phyloP scores from a whole-genome alignment of 108 stramenopile genomes.

The Cylindrotheca closterium region DNA sequence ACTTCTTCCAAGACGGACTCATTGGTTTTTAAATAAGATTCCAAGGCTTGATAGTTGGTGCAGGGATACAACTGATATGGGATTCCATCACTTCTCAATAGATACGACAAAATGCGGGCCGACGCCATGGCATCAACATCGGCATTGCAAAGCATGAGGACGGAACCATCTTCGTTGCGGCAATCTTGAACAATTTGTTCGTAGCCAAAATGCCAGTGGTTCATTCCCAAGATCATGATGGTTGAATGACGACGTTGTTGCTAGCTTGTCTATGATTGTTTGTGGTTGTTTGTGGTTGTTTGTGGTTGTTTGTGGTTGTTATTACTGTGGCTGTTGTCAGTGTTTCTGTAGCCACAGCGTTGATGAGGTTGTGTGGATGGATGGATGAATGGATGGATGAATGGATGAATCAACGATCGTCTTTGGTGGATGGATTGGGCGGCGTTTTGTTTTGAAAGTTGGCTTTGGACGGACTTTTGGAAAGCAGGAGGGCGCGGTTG shows the following conservation, averaged over 20 bases:
- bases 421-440: no score
- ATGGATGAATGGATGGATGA: no score
- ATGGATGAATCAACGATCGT: no score
- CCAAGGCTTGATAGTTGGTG: slow-evolving; percentile 25
- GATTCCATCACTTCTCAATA: slow-evolving; percentile 72
- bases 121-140: slow-evolving; percentile 78
- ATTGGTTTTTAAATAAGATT: slow-evolving; percentile 4
- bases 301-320: not conserved
- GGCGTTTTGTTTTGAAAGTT: no score
- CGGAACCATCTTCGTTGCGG: slow-evolving; percentile 44
- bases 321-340: no score
- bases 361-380: no score
- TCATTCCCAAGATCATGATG: slow-evolving; percentile 67
- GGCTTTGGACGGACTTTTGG: no score
- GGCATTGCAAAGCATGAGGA: slow-evolving; percentile 62
- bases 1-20: slow-evolving; percentile 31
- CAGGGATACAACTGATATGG: slow-evolving; percentile 73
- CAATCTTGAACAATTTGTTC: slow-evolving; percentile 74
- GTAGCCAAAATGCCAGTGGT: slow-evolving; percentile 81
- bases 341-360: no score
- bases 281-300: not conserved
- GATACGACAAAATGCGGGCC: slow-evolving; percentile 70
- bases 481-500: no score
- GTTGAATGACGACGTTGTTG: no score
- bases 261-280: not conserved